A percentile compares a stretch with the other conserved stretches of the same genome.
phyloP scores from a whole-genome alignment of 306 rosid genomes.

The Medicago ruthenica region DNA sequence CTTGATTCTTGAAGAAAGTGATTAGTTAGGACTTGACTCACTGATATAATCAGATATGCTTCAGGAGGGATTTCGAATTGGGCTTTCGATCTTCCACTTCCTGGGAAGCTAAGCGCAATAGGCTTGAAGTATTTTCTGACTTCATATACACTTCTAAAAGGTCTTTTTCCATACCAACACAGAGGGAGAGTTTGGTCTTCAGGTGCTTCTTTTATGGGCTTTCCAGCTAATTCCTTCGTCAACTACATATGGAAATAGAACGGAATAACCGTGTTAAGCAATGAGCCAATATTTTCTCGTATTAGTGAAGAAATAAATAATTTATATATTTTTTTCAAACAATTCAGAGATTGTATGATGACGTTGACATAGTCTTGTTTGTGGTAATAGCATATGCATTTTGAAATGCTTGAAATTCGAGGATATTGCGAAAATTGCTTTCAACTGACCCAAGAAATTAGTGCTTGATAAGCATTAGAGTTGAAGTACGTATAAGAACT shows the following conservation, averaged over 20 bases:
- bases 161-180: constrained; percentile 83
- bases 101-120: constrained; percentile 57
- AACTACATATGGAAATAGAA: constrained; percentile 56
- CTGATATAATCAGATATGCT: constrained; percentile 79
- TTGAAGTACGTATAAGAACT: constrained; percentile 85
- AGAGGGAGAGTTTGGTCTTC: constrained; percentile 69
- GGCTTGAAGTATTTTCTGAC: constrained; percentile 92
- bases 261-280: constrained; percentile 3
- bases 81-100: constrained; percentile 53
- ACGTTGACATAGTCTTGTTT: constrained; percentile 3
- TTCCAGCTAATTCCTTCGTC: constrained; percentile 60
- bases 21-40: constrained; percentile 43
- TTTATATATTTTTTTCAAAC: neutral
- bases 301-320: neutral
- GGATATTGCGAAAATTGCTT: constrained; percentile 16
- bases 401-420: constrained; percentile 19
- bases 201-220: constrained; percentile 61
- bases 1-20: constrained; percentile 14
- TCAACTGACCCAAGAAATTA: constrained; percentile 66
- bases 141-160: constrained; percentile 68
- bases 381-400: constrained; percentile 5
- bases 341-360: constrained; percentile 1
- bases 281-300: neutral
- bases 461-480: constrained; percentile 65
- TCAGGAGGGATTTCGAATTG: constrained; percentile 81